Percentiles rank a stretch among this genome's conserved stretches.
Conservation (phyloP, 2,329 filamentous ascomycete species). For the Penicillium carneum region DNA sequence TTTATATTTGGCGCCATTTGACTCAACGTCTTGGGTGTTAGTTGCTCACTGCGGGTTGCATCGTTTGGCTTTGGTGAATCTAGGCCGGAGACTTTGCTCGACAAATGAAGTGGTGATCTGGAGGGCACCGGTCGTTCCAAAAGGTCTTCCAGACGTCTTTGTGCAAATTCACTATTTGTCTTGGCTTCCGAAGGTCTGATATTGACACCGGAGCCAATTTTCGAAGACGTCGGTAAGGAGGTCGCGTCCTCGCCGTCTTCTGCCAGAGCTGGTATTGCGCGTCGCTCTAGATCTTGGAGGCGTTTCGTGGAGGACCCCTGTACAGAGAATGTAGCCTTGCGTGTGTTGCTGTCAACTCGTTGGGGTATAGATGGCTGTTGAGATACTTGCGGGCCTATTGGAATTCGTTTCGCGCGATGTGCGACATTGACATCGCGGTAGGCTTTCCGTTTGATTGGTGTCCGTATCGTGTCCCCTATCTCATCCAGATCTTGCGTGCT, state of each 20-base stretch:
- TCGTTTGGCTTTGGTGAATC: neutral
- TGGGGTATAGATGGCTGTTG: slow-evolving; percentile 34
- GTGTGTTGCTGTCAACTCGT: slow-evolving; percentile 41
- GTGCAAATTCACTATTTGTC: slow-evolving; percentile 15
- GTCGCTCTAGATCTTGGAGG: slow-evolving; percentile 35
- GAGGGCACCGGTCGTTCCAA: slow-evolving; percentile 41
- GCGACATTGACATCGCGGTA: slow-evolving; percentile 16
- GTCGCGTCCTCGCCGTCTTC: slow-evolving; percentile 58
- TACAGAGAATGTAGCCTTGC: slow-evolving; percentile 8
- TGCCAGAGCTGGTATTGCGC: slow-evolving; percentile 55
- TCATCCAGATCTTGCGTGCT: slow-evolving; percentile 70
- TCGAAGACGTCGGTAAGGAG: neutral
- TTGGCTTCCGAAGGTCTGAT: neutral
- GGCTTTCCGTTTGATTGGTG: slow-evolving; percentile 51
- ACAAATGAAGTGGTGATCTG: slow-evolving; percentile 29
- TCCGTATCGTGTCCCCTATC: slow-evolving; percentile 50
- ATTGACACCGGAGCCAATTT: neutral
- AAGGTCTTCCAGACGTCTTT: slow-evolving; percentile 43
- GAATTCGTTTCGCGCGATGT: slow-evolving; percentile 3
- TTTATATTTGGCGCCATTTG: slow-evolving; percentile 20
- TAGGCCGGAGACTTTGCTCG: neutral
- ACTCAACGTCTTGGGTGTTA: slow-evolving; percentile 1
- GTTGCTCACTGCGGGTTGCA: slow-evolving; percentile 5
- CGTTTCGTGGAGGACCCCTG: slow-evolving; percentile 44
- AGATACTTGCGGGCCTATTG: neutral